Percentiles rank a stretch among this genome's conserved stretches.
Evolutionary conservation across 208 protist species (phyloP).

Genomic region (Vickermania spadyakhi): DNA sequence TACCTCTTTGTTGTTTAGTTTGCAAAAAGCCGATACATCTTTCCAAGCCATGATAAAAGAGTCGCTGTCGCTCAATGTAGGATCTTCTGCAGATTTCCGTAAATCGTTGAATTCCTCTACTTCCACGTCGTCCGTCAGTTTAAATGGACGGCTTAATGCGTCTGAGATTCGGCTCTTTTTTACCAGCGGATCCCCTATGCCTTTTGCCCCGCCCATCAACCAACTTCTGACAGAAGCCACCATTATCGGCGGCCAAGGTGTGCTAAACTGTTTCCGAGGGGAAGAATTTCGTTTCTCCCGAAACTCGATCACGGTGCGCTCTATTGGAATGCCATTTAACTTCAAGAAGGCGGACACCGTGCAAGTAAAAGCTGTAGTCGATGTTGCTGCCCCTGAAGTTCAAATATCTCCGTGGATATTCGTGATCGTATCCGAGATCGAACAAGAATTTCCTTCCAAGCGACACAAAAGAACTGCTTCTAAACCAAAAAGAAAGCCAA

Average conservation of each 20-base stretch:
- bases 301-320: constrained; percentile 38
- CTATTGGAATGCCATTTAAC: constrained; percentile 54
- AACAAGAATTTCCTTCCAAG: constrained; percentile 23
- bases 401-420: constrained; percentile 52
- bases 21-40: constrained; percentile 5
- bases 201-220: neutral
- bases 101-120: too few relatives aligned
- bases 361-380: constrained; percentile 38
- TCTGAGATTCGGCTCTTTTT: constrained; percentile 53
- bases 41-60: neutral
- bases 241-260: constrained; percentile 62
- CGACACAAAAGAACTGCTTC: constrained; percentile 4
- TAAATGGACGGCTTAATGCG: constrained; percentile 40
- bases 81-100: too few relatives aligned
- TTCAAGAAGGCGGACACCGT: constrained; percentile 20
- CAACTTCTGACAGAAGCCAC: constrained; percentile 27
- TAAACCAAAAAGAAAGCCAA: neutral
- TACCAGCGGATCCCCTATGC: constrained; percentile 47
- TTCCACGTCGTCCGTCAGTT: constrained; percentile 6
- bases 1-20: constrained; percentile 38
- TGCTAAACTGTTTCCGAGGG: constrained; percentile 39
- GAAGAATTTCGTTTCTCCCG: constrained; percentile 32
- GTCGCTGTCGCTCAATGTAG: neutral
- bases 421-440: constrained; percentile 50
- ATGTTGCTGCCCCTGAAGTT: constrained; percentile 55